Evolutionary conservation across 345 rosid genomes (phyloP).

Genomic region (Angophora floribunda): DNA sequence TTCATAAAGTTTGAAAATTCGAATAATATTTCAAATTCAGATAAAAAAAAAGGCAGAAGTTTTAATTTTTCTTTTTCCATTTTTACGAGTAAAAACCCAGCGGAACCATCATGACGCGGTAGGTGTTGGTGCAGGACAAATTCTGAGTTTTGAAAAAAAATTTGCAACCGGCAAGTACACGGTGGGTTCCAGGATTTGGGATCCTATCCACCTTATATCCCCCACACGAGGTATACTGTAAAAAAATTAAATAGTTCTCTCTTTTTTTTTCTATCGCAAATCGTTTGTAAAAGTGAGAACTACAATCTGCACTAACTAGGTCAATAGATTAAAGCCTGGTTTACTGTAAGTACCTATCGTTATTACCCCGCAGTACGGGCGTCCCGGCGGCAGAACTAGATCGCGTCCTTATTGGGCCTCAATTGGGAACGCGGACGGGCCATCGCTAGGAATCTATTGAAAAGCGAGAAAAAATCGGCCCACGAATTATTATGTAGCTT

Average conservation of each 20-base stretch:
- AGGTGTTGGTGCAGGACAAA: background rate
- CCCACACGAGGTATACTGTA: background rate
- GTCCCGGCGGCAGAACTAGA: background rate
- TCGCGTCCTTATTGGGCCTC: background rate
- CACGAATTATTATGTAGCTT: no score
- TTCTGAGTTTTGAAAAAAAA: background rate
- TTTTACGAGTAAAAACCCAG: background rate
- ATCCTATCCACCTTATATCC: background rate
- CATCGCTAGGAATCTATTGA: background rate
- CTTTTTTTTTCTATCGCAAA: background rate
- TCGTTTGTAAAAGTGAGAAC: background rate
- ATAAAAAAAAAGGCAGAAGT: no score
- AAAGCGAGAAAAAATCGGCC: background rate
- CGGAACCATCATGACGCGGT: background rate
- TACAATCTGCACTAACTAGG: background rate
- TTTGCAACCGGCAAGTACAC: background rate
- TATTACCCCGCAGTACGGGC: accelerated
- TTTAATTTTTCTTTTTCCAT: accelerated
- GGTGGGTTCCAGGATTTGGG: background rate
- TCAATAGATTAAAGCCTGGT: background rate
- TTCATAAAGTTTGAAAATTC: no score
- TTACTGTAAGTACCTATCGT: background rate
- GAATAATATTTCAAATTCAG: background rate
- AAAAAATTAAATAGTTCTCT: background rate
- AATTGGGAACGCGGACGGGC: background rate